Evolutionary conservation across 441 rosid genomes (phyloP), one percentile per base, ranked within the genome.

Genomic region (Breynia disticha): DNA sequence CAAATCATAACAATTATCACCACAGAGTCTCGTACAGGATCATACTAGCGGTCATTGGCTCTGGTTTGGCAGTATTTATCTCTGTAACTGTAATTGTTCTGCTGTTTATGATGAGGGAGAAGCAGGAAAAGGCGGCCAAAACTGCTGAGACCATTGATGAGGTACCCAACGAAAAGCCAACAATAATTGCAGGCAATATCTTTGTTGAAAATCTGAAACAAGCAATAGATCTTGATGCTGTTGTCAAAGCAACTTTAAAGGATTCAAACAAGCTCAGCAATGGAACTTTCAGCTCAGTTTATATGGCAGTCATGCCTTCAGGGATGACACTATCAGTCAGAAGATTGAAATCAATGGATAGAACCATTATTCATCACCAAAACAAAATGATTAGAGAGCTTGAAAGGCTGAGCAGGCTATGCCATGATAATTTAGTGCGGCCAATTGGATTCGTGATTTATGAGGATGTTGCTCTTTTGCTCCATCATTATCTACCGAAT

Each of bases 371-470:
- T 55, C 80, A 83, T 59, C 98, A 90, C 61, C 96, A 85, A 66
- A 83, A 54, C 81, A 90, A 85, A 80, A 90, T 90, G 95, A 83
- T 87, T 59, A 72, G 98, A 47, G 98, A 90, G 74, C 93, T 90
- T 5, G 95, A 90, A 64, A 82, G 91, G 73, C 80, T 90, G 46
- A 82, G 98, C 78, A 87, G 83, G 66, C 93, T 91, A 17, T 74
- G 80, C 59, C 98, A 91, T 60, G 96, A 85, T 16, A 87, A 87
- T 65, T 75, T 91, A 28, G 81, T 79, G 46, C 73, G 65, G 43
- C 94, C 96, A 2, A 78, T 87, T n/a, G 96, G 96, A 57, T 91
- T 72, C 54, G 90, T 83, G 56, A 83, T 91, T 61, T 91, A 87
- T 10, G 95, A 87, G 48, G 98, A 91, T 56, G 84, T 83, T 57